Base-by-base conservation (phyloP, 805 yeast genomes). In the Starmerella powellii region DNA sequence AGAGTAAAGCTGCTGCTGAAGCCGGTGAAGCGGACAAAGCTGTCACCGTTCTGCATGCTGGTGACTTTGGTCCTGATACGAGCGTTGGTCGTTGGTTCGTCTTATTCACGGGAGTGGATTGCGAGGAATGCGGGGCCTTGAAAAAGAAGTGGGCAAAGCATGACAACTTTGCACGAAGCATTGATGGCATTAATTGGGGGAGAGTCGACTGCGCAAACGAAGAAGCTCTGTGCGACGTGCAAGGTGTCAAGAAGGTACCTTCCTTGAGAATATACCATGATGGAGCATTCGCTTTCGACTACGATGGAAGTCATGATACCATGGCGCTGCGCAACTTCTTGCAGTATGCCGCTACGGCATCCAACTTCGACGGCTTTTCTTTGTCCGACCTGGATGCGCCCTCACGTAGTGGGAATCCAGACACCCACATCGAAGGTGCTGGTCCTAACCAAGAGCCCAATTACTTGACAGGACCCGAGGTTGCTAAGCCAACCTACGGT, bases 11-110 rank as follows among this genome's bases (percentile, higher is more conserved):
- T n/a, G n/a, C n/a, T n/a, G n/a, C n/a, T n/a, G n/a, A n/a, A n/a
- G n/a, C n/a, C n/a, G n/a, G n/a, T n/a, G n/a, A n/a, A n/a, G n/a
- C n/a, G n/a, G n/a, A n/a, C n/a, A 27, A 33, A 5, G 12, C 13
- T 2, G 46, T 36, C 8, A 28, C 37, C n/a, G 40, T n/a, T 24
- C 35, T 42, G 19, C 23, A 18, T 2, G 31, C 19, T 13, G 18
- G 10, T 19, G 41, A 40, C n/a, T 38, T 46, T 31, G 50, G 43
- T n/a, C 24, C 35, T 5, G 41, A 26, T 33, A 20, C 21, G 16
- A 37, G 31, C 21, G 45, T 41, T 10, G 52, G 50, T 12, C 45
- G 48, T 10, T 48, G 52, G 52, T 34, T 43, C 18, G 44, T 48
- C 21, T 33, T 48, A 24, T 48, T 40, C 29, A 41, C 39, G 11